Conservation (phyloP, 768 basidiomycete genomes). For the Lentinula raphanica region DNA sequence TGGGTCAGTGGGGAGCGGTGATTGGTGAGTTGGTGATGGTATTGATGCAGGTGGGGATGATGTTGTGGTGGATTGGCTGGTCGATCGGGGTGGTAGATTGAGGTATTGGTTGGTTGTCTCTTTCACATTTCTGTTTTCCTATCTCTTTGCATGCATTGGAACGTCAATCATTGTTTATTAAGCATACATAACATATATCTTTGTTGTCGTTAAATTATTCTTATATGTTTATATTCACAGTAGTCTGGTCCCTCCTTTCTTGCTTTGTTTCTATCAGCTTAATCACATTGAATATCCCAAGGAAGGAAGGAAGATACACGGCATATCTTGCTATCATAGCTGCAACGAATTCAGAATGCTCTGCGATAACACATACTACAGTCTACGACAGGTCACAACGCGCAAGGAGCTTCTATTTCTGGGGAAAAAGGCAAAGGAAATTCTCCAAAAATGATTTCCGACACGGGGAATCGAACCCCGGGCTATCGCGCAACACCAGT, state of each 20-base stretch:
- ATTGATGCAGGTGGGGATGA: slow-evolving; percentile 51
- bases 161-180: no score
- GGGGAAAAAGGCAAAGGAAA: not conserved
- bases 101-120: not conserved
- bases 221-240: not conserved
- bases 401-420: no score
- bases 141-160: not conserved
- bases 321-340: no score
- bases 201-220: not conserved
- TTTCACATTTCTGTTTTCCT: not conserved
- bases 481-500: not conserved
- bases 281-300: no score
- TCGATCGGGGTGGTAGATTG: slow-evolving; percentile 36
- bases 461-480: not conserved
- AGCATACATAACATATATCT: no score
- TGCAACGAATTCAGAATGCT: no score
- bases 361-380: no score
- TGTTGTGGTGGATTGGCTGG: slow-evolving; percentile 78
- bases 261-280: no score
- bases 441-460: not conserved
- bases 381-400: no score
- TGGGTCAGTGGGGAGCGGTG: slow-evolving; percentile 67
- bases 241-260: no score
- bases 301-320: no score
- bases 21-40: slow-evolving; percentile 50